These are phyloP conservation scores for Neofusicoccum sp. DNA, from an alignment of 2,329 filamentous ascomycete species.

Conservation along the genomic window DNA sequence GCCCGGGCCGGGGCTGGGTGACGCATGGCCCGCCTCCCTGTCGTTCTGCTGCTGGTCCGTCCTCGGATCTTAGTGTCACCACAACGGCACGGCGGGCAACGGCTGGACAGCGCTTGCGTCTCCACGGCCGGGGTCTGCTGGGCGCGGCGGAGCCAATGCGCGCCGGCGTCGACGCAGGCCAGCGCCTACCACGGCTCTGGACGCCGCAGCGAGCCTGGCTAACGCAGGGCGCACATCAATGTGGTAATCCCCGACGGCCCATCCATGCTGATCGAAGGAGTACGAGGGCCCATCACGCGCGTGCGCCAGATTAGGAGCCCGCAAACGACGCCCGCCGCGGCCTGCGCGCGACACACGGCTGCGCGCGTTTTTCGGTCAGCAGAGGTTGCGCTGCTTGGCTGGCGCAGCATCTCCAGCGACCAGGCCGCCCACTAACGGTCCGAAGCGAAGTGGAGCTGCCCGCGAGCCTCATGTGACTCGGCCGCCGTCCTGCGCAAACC, in stretches of 20 bases:
- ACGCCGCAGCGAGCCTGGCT: slow-evolving; percentile 1
- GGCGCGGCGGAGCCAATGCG: slow-evolving; percentile 1
- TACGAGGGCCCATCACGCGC: slow-evolving; percentile 5
- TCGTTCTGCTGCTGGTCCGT: slow-evolving; percentile 11
- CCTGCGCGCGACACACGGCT: neutral
- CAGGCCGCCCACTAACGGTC: slow-evolving; percentile 19
- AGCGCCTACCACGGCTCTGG: neutral
- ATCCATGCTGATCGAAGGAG: slow-evolving; percentile 12
- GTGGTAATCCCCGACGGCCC: slow-evolving; percentile 9
- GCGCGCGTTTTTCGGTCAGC: neutral
- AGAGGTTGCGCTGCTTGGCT: neutral
- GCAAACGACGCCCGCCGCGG: neutral
- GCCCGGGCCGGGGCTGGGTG: slow-evolving; percentile 4
- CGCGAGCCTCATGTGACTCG: slow-evolving; percentile 3
- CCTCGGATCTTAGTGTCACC: slow-evolving; percentile 14
- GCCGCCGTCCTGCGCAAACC: neutral
- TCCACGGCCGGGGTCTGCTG: slow-evolving; percentile 13
- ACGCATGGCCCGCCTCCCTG: slow-evolving; percentile 15
- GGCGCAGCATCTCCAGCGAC: slow-evolving; percentile 4
- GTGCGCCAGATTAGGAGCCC: slow-evolving; percentile 11
- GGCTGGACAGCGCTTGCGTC: neutral
- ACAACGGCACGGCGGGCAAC: slow-evolving; percentile 11
- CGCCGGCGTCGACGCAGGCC: neutral
- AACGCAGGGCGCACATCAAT: slow-evolving; percentile 17
- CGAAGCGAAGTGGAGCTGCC: slow-evolving; percentile 19